Conservation (phyloP, 345 rosid species). For the Acer negundo region DNA sequence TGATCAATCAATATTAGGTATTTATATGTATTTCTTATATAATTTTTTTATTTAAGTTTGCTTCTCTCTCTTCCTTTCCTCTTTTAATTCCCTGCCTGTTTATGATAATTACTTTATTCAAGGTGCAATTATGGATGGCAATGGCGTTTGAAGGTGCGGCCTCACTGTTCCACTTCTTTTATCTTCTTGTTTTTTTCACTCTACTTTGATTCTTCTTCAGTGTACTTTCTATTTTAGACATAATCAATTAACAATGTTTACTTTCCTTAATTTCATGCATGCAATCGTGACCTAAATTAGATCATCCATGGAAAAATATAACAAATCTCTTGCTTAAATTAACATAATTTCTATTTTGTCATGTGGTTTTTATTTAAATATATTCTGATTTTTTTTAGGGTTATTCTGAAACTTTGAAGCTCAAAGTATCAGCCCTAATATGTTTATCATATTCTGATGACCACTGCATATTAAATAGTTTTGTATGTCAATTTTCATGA, state of each 20-base stretch:
- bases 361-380: too few species aligned
- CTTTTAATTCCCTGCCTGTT: background rate
- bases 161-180: background rate
- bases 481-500: background rate
- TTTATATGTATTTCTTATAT: too few species aligned
- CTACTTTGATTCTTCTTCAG: background rate
- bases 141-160: background rate
- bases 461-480: too few species aligned
- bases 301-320: background rate
- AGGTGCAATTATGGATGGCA: background rate
- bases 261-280: background rate
- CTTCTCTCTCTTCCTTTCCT: background rate
- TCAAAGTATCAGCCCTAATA: too few species aligned
- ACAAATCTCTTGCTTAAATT: background rate
- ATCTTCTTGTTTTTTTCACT: background rate
- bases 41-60: too few species aligned
- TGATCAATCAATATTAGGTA: background rate
- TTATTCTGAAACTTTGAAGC: too few species aligned
- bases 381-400: too few species aligned
- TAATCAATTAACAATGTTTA: background rate
- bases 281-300: too few species aligned
- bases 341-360: background rate
- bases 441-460: too few species aligned
- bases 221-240: background rate
- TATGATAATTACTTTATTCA: background rate